Percentiles rank a stretch among this genome's conserved stretches.
Evolutionary conservation across 352 stramenopile genomes (phyloP).

Genomic region (Phytophthora sp.): DNA sequence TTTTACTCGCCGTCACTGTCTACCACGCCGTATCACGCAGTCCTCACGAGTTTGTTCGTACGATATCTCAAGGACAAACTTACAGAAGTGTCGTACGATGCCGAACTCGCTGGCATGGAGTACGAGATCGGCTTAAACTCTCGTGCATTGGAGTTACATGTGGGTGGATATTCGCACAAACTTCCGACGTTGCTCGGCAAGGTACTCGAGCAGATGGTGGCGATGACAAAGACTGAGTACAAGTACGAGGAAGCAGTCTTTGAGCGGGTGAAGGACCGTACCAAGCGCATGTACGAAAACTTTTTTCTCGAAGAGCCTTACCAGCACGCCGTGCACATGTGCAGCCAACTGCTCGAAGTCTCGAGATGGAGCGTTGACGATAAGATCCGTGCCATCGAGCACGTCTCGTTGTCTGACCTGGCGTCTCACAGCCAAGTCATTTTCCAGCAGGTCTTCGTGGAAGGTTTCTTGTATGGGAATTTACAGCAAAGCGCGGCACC

Average conservation of each 20-base stretch:
- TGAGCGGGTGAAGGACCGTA: conserved; percentile 85
- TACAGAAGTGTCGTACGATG: conserved; percentile 84
- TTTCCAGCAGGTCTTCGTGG: conserved; percentile 77
- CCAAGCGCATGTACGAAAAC: conserved; percentile 86
- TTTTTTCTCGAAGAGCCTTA: conserved; percentile 92
- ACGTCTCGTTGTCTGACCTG: conserved; percentile 62
- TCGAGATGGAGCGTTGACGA: conserved; percentile 86
- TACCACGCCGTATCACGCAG: conserved; percentile 63
- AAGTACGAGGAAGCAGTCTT: conserved; percentile 73
- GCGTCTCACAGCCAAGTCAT: conserved; percentile 53
- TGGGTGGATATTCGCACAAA: conserved; percentile 92
- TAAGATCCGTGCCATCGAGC: conserved; percentile 77
- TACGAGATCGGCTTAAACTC: conserved; percentile 75
- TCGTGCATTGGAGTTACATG: conserved; percentile 77
- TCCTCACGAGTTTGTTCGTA: conserved; percentile 79
- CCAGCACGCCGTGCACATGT: conserved; percentile 88
- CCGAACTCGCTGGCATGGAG: conserved; percentile 77
- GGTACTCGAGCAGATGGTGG: conserved; percentile 60
- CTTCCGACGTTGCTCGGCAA: conserved; percentile 81
- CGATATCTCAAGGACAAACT: conserved; percentile 84
- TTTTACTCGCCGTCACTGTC: conserved; percentile 70
- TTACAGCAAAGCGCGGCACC: conserved; percentile 35
- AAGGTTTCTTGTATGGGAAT: conserved; percentile 81
- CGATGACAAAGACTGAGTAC: conserved; percentile 57
- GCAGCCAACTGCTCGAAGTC: conserved; percentile 76